Base-by-base conservation (phyloP, 2,329 filamentous ascomycete species). In the Ceratocystis eucalypticola region DNA sequence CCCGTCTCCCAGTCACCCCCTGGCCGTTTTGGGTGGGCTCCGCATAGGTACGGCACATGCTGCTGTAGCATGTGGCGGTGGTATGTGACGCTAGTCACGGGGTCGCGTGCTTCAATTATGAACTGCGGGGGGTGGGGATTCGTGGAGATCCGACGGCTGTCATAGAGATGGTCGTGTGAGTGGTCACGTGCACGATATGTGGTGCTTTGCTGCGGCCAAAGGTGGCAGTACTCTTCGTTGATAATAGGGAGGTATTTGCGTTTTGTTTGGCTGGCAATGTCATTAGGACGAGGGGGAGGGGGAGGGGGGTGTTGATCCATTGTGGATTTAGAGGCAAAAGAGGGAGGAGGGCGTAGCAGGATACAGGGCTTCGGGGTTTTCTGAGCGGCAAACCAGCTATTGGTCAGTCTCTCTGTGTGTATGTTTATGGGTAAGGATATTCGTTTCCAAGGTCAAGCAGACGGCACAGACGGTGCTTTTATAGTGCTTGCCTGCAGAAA, bases 1-100 rank as follows among this genome's bases (percentile, higher is more conserved):
- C 80, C 80, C 5, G 81, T 87, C 71, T 91, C 88, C 88, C 88
- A 92, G 72, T 91, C 88, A n/a, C 88, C 88, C 8, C 88, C 88
- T 0, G 88, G 81, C 46, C 87, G 80, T 72, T 87, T 88, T 73
- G 91, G 88, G 75, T 91, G 89, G 61, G 88, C 88, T 66, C 85
- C 82, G 70, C 87, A 89, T 69, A 90, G 83, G 67, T 89, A 85
- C 0, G 86, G 84, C 66, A 89, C 80, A 2, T 76, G 74, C 46
- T 77, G 71, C 8, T 72, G 72, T 65, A 76, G 46, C 61, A 80
- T 79, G 55, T 72, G 69, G 12, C 74, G 74, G 80, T 85, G 88
- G 67, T 81, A 77, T 44, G 88, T 75, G 25, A 86, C 83, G 50
- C 80, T 77, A 73, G 82, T 80, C 37, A 85, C 82, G 1, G 85